Conservation (phyloP, 768 basidiomycete genomes). For the Russula sp. region DNA sequence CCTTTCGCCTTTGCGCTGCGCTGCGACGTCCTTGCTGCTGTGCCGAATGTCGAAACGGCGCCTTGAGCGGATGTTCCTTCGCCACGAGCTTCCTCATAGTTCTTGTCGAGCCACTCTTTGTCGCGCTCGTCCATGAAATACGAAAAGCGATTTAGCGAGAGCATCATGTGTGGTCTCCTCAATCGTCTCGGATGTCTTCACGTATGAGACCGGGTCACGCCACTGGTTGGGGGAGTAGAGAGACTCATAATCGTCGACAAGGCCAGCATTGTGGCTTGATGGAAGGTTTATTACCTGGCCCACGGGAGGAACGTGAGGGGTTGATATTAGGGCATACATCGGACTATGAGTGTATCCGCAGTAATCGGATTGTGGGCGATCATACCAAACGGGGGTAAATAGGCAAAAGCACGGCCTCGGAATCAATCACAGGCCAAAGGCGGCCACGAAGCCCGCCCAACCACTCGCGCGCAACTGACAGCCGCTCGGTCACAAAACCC, state of each 20-base stretch:
- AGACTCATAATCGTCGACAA: slow-evolving; percentile 69
- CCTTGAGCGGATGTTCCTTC: slow-evolving; percentile 80
- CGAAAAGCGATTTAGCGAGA: slow-evolving; percentile 65
- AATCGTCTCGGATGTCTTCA: slow-evolving; percentile 77
- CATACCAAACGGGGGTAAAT: too few species aligned
- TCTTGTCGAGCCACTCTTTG: slow-evolving; percentile 88
- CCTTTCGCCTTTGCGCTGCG: slow-evolving; percentile 75
- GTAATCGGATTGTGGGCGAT: too few species aligned
- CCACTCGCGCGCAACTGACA: too few species aligned
- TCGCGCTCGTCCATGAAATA: slow-evolving; percentile 99
- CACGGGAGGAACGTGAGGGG: too few species aligned
- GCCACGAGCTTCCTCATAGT: slow-evolving; percentile 78
- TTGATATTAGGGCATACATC: too few species aligned
- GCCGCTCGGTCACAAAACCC: too few species aligned
- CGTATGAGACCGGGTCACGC: slow-evolving; percentile 70
- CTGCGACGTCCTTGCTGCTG: slow-evolving; percentile 45
- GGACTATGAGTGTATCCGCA: too few species aligned
- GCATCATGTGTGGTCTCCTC: slow-evolving; percentile 63
- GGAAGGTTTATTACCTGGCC: slow-evolving; percentile 29
- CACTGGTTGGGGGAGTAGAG: slow-evolving; percentile 65
- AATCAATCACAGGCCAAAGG: background rate
- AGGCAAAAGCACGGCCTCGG: too few species aligned
- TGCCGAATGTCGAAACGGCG: slow-evolving; percentile 47
- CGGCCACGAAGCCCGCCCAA: background rate
- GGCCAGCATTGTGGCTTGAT: slow-evolving; percentile 54